These are phyloP conservation scores for Tetrastigma voinierianum DNA, from an alignment of 164 flowering plant genomes.

Conservation along the genomic window DNA sequence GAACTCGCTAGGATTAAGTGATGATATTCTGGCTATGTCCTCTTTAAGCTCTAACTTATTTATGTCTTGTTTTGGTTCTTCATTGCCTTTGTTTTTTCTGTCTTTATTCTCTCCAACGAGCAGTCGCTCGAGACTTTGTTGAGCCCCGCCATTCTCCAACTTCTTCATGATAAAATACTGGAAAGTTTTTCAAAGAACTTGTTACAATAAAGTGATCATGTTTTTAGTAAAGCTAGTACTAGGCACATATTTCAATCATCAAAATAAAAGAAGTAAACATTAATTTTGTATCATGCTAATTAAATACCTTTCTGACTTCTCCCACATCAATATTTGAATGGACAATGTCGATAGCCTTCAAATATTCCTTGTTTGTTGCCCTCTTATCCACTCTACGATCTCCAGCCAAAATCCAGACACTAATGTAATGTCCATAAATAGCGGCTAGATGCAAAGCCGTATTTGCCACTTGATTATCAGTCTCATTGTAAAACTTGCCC, in stretches of 20 bases:
- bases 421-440: background rate
- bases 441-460: slow-evolving; percentile 26
- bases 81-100: no score
- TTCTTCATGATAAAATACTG: background rate
- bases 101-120: background rate
- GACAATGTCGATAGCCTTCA: slow-evolving; percentile 10
- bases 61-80: no score
- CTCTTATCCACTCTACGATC: slow-evolving; percentile 16
- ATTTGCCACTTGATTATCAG: slow-evolving; percentile 20
- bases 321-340: background rate
- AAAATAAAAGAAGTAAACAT: no score
- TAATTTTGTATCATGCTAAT: no score
- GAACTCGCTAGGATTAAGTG: no score
- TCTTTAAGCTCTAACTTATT: no score
- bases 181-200: background rate
- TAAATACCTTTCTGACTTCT: background rate
- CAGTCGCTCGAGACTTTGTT: background rate
- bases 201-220: no score
- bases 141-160: background rate
- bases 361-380: slow-evolving; percentile 7
- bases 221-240: no score
- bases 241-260: no score
- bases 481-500: slow-evolving; percentile 13
- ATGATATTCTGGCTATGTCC: no score
- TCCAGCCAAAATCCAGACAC: background rate